Base-by-base conservation (phyloP, 805 yeast genomes). In the Limtongia smithiae region DNA sequence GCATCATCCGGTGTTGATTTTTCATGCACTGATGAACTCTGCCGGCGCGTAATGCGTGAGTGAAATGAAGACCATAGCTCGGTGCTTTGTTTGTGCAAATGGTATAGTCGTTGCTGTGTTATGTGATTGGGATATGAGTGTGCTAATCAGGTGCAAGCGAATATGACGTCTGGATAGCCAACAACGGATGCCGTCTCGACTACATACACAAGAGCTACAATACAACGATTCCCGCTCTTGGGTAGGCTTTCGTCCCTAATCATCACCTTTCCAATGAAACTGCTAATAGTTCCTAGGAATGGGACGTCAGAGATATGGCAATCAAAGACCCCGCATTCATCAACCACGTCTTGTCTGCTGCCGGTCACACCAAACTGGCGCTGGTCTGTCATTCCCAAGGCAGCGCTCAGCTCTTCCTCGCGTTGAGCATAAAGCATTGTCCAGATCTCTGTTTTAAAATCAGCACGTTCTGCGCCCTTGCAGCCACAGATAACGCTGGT, bases 401-500 rank as follows among this genome's bases (percentile, higher is more conserved):
- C 0, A 89, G 96, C 1, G 80, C 96, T 0, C 96, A 90, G 65
- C 75, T 83, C 0, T 83, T 88, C 46, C 69, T 85, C 60, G 78
- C 88, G 41, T 69, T 93, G 32, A 75, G 83, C 15, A 69, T 71
- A 44, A 76, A 75, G 20, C 64, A 65, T 37, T 38, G 63, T 27
- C 72, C 77, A 44, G 65, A 67, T 14, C 58, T 79, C 33, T 79
- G 80, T 40, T 67, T 70, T 3, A 81, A 80, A 54, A 65, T 91
- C 17, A 82, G 81, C 46, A 74, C 77, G 46, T 86, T 87, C 61
- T 72, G 86, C 25, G 86, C 91, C 0, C 68, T 91, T 45, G 85
- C 97, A 0, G 97, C 98, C 0, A 97, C 97, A 0, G 82, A 88
- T 2, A 93, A 79, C 63, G 94, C 95, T 0, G 97, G 97, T 0